Evolutionary conservation across 2,329 filamentous ascomycete species (phyloP), one percentile per base, ranked within the genome.

Genomic region (Verticillium tricorpus): DNA sequence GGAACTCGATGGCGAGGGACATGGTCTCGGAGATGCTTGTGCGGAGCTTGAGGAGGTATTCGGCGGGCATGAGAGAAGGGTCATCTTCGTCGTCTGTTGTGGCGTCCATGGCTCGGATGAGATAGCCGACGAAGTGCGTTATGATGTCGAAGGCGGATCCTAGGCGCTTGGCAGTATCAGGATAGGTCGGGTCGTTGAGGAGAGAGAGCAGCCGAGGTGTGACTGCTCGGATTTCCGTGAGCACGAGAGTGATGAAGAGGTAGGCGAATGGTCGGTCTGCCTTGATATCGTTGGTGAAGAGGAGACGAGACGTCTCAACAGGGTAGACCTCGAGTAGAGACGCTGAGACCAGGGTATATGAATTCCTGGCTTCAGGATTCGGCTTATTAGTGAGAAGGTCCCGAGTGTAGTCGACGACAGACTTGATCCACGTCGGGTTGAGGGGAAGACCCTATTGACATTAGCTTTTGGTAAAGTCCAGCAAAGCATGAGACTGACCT

Each of bases 161-260:
- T 1, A 91, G 77, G 2, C 86, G 81, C 19, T 76, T 75, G 1
- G 87, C 82, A 8, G 74, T 79, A 17, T 72, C 68, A 2, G 74
- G 70, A 67, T 90, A 89, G 2, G 77, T 74, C 1, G 80, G 75
- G 28, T 76, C 80, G 68, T 87, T 87, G 61, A 89, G 80, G 60
- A 83, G 78, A 52, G 80, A 77, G 2, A 90, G 77, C 1, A 91
- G 77, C 2, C 81, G 77, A 1, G 89, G 88, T 28, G 87, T 78
- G 1, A 85, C 85, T 14, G 87, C 83, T 50, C 86, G 82, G 31
- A 90, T 78, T 69, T 91, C 88, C 62, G 89, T 85, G 37, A 89
- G 80, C 7, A 89, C 69, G n/a, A 89, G 80, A 66, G 84, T 88
- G 60, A 89, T 72, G 61, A 90, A 80, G 4, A 90, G 76, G 67